phyloP scores from a whole-genome alignment of 257 asterid genomes.

The Salvia rosmarinus region DNA sequence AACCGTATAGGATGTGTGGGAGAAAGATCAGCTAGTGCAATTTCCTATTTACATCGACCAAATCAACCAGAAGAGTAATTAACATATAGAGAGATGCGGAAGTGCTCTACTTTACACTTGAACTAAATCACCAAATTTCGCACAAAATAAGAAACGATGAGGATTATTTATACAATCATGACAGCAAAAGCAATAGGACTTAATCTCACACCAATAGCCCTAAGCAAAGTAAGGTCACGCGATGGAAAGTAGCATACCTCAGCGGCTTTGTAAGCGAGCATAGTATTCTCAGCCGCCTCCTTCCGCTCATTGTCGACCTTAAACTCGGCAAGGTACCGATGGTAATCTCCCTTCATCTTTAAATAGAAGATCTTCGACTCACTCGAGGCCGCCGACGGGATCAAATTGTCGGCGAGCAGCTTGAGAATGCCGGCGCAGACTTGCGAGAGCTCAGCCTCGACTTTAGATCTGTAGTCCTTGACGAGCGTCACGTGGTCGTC shows the following conservation, averaged over 20 bases:
- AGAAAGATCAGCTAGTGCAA: conserved; percentile 66
- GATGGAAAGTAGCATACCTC: conserved; percentile 44
- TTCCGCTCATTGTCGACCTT: conserved; percentile 63
- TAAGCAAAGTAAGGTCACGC: not conserved
- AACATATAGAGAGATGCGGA: not conserved
- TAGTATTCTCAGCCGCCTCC: conserved; percentile 72
- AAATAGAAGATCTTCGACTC: conserved; percentile 70
- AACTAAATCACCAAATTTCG: not conserved
- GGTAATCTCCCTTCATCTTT: conserved; percentile 82
- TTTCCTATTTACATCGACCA: conserved; percentile 46
- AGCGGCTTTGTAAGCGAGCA: conserved; percentile 72
- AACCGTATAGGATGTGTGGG: conserved; percentile 68
- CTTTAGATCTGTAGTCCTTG: conserved; percentile 72
- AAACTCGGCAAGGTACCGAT: conserved; percentile 67
- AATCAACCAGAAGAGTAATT: not conserved
- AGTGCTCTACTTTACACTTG: not conserved
- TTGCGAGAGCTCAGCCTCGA: conserved; percentile 58
- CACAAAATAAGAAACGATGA: not conserved
- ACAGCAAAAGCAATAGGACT: not conserved
- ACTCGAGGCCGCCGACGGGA: conserved; percentile 53
- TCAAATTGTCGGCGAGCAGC: conserved; percentile 44
- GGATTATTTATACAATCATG: not conserved
- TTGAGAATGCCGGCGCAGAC: conserved; percentile 64
- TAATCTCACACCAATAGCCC: not conserved
- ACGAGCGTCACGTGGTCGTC: conserved; percentile 68